phyloP scores from a whole-genome alignment of 345 rosid species.

The Hibiscus mutabilis region DNA sequence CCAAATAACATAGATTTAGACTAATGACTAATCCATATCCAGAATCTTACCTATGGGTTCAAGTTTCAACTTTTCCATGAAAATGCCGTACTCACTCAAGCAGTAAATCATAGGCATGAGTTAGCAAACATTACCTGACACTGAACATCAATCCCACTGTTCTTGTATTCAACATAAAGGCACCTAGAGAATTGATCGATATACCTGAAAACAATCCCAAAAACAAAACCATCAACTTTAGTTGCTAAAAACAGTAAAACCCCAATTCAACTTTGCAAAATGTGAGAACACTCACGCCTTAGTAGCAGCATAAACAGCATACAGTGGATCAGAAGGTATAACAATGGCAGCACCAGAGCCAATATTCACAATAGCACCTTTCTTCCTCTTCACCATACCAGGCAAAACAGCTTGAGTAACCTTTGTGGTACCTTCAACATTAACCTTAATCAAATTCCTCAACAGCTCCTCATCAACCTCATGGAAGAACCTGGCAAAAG shows the following conservation, averaged over 20 bases:
- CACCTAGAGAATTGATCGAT: constrained; percentile 85
- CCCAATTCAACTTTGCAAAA: not conserved
- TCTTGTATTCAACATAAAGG: constrained; percentile 65
- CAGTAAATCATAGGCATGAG: not conserved
- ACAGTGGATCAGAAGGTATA: constrained; percentile 93
- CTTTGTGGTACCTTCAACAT: constrained; percentile 2
- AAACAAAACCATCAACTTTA: not conserved
- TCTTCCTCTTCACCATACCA: not conserved
- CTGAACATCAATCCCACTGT: constrained; percentile 1
- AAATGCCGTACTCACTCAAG: not conserved
- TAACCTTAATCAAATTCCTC: not conserved
- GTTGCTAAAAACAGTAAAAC: not conserved
- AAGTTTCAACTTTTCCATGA: too few relatives aligned
- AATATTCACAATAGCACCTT: constrained; percentile 20
- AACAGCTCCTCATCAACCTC: not conserved
- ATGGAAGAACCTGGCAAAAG: not conserved
- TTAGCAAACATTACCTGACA: constrained; percentile 1
- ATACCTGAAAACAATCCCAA: constrained; percentile 40
- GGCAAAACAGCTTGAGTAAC: constrained; percentile 5
- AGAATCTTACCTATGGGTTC: too few relatives aligned
- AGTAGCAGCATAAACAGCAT: constrained; percentile 82
- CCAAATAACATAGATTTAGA: not conserved
- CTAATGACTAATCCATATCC: not conserved
- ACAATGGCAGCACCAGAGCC: constrained; percentile 92
- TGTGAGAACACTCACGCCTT: constrained; percentile 59